These are phyloP conservation scores for Quercus cerris DNA, from an alignment of 306 rosid species.

Conservation along the genomic window DNA sequence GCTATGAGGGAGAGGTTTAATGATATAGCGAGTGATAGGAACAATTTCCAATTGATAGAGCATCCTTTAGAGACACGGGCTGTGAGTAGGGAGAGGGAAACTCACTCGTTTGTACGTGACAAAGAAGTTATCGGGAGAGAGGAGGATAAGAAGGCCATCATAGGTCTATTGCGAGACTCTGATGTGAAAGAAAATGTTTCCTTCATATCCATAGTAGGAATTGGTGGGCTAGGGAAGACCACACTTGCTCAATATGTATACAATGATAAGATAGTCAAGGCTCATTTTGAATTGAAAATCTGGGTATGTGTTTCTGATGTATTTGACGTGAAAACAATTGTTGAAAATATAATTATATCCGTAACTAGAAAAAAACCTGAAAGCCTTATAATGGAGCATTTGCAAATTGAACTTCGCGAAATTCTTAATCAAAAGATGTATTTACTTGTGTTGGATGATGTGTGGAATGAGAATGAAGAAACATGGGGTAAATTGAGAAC, in stretches of 20 bases:
- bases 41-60: too few species aligned
- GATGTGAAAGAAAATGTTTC: not conserved
- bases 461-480: too few species aligned
- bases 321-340: not conserved
- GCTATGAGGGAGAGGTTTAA: too few species aligned
- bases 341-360: not conserved
- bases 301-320: not conserved
- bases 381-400: too few species aligned
- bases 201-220: not conserved
- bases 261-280: not conserved
- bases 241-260: not conserved
- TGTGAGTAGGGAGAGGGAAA: not conserved
- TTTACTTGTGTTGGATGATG: too few species aligned
- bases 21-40: too few species aligned
- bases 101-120: not conserved
- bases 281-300: not conserved
- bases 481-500: too few species aligned
- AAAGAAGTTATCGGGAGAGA: slow-evolving; percentile 5
- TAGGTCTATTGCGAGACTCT: not conserved
- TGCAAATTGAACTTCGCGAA: too few species aligned
- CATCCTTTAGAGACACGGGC: too few species aligned
- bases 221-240: slow-evolving; percentile 6
- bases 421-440: too few species aligned
- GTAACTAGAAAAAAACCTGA: too few species aligned
- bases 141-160: not conserved